Percentiles rank a stretch among this genome's conserved stretches.
Conservation (phyloP, 129 eudicot species). For the Flaveria robusta region DNA sequence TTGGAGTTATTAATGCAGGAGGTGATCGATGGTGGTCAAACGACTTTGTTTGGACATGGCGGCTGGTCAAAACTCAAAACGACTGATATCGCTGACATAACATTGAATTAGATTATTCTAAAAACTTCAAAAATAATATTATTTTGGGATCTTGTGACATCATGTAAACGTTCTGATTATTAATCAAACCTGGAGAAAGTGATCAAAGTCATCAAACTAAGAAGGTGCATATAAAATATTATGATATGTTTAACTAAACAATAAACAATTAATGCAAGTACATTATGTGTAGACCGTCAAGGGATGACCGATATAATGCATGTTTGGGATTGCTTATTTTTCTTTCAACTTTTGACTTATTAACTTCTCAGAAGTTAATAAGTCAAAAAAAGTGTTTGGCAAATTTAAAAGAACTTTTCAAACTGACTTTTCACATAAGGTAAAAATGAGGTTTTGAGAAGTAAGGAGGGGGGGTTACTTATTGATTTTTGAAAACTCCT, state of each 20-base stretch:
- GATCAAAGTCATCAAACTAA: not conserved
- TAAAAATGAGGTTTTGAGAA: too few relatives aligned
- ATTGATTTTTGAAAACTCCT: too few relatives aligned
- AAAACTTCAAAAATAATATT: not conserved
- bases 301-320: too few relatives aligned
- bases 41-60: slow-evolving; percentile 39
- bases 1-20: slow-evolving; percentile 21
- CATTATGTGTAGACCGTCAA: too few relatives aligned
- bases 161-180: not conserved
- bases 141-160: not conserved
- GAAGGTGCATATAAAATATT: not conserved
- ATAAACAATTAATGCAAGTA: too few relatives aligned
- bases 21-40: slow-evolving; percentile 24
- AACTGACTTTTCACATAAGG: too few relatives aligned
- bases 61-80: slow-evolving; percentile 46
- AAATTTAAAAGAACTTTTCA: too few relatives aligned
- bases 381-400: too few relatives aligned
- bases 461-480: too few relatives aligned
- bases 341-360: too few relatives aligned
- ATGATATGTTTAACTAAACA: not conserved
- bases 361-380: too few relatives aligned
- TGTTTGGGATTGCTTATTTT: too few relatives aligned
- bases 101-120: not conserved
- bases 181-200: not conserved
- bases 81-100: slow-evolving; percentile 20